Base-by-base conservation (phyloP, 2,329 filamentous ascomycete species). In the Trichoderma sp. region DNA sequence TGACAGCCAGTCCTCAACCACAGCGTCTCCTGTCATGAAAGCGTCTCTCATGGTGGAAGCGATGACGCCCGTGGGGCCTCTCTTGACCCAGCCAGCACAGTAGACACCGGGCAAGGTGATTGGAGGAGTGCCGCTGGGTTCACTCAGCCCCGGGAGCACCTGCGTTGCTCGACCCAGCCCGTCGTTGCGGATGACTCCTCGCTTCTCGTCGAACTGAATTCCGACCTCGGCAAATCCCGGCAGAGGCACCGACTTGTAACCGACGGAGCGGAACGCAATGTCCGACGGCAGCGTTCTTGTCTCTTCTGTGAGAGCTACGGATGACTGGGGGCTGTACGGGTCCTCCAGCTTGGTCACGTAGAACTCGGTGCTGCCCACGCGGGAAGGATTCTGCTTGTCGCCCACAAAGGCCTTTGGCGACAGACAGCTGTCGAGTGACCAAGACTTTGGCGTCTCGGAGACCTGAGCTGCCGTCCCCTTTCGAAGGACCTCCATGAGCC, bases 11-110 rank as follows among this genome's bases (percentile, higher is more conserved):
- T 99, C 95, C n/a, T 85, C 79, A 0, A 85, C 85, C 68, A 99
- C 90, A 3, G 90, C 87, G 74, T 97, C 93, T 1, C 88, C 95
- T 0, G 93, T 97, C 9, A 86, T 84, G 72, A 98, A 99, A 0
- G 95, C 94, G 75, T 99, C 95, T 66, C 90, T 87, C 92, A 99
- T 96, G 0, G 95, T 99, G 34, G 90, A 93, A 1, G 94, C 94
- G 75, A 99, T 99, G 3, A 98, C 93, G 2, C 95, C 95, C 0
- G 93, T 97, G 0, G 95, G 94, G 0, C 95, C 95, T 43, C 90
- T 86, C 79, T 98, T 98, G 10, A 97, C 93, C 95, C 95, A 99
- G 0, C 95, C 95, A 17, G 94, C 91, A 69, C 93, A 96, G 78
- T 99, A 99, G 30, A 97, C 77, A 0, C 94, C 92, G 0, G 89